phyloP scores from a whole-genome alignment of 2,329 filamentous ascomycete species.

The Exserohilum turcica region DNA sequence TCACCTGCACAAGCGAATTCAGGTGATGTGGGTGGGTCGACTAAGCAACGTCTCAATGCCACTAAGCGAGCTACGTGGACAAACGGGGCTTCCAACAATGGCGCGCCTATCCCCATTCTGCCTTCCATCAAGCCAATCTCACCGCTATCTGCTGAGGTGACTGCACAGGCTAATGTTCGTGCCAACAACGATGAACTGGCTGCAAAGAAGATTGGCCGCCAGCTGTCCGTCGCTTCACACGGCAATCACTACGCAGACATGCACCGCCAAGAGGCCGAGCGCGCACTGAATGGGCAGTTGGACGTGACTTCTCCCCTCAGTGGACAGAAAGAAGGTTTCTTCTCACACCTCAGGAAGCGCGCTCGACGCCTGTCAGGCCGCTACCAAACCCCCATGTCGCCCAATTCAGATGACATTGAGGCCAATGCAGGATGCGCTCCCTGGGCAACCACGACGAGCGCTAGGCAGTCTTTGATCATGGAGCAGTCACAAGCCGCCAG shows the following conservation, averaged over 20 bases:
- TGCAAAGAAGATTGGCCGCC: constrained; percentile 90
- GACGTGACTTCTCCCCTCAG: constrained; percentile 76
- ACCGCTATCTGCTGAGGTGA: constrained; percentile 92
- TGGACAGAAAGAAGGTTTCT: constrained; percentile 93
- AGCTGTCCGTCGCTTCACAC: constrained; percentile 88
- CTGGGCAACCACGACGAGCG: constrained; percentile 77
- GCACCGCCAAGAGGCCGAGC: constrained; percentile 88
- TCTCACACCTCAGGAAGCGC: constrained; percentile 93
- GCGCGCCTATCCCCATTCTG: constrained; percentile 91
- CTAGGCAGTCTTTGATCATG: constrained; percentile 81
- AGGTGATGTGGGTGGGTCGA: constrained; percentile 50
- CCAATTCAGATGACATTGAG: constrained; percentile 83
- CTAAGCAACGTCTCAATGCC: constrained; percentile 62
- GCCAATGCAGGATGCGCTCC: constrained; percentile 90
- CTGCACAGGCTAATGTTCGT: constrained; percentile 79
- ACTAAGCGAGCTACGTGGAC: constrained; percentile 93
- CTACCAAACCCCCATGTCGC: constrained; percentile 80
- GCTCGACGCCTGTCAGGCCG: constrained; percentile 90
- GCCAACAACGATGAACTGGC: constrained; percentile 66
- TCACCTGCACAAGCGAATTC: constrained; percentile 53
- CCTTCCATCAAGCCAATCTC: constrained; percentile 94
- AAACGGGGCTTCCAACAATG: constrained; percentile 74
- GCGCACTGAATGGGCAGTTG: constrained; percentile 81
- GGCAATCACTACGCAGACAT: constrained; percentile 91
- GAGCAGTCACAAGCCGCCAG: constrained; percentile 57